A percentile compares a stretch with the other conserved stretches of the same genome.
Evolutionary conservation across 2,329 filamentous ascomycete species (phyloP).

Genomic region (Trichophaea hybrida): DNA sequence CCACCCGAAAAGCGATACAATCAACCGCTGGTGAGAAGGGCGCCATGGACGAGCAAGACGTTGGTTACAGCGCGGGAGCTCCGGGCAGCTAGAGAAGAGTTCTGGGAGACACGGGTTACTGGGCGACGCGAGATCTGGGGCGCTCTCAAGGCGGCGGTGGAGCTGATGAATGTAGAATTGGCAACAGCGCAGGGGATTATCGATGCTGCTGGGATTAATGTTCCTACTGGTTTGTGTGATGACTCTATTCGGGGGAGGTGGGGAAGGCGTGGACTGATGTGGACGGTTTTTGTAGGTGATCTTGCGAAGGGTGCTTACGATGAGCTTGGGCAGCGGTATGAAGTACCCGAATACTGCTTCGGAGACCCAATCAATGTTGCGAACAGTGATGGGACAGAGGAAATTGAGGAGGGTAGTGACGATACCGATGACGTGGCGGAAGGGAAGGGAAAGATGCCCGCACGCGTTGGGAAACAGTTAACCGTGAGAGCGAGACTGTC

Average conservation of each 20-base stretch:
- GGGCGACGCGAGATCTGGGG: slow-evolving; percentile 69
- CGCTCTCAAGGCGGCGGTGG: slow-evolving; percentile 52
- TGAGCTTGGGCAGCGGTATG: slow-evolving; percentile 53
- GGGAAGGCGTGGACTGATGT: not conserved
- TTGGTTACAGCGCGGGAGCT: slow-evolving; percentile 48
- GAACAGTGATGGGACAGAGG: not conserved
- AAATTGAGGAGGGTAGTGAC: slow-evolving; percentile 22
- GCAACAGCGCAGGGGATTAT: slow-evolving; percentile 67
- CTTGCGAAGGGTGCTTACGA: slow-evolving; percentile 60
- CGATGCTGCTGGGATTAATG: slow-evolving; percentile 59
- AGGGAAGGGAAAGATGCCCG: not conserved
- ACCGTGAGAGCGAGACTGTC: slow-evolving; percentile 49
- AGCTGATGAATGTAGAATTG: slow-evolving; percentile 50
- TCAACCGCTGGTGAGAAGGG: slow-evolving; percentile 47
- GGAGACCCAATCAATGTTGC: slow-evolving; percentile 49
- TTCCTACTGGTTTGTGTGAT: slow-evolving; percentile 44
- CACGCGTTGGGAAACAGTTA: not conserved
- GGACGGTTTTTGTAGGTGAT: slow-evolving; percentile 34
- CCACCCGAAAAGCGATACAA: slow-evolving; percentile 53
- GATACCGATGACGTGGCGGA: slow-evolving; percentile 29
- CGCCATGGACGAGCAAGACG: not conserved
- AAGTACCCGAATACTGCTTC: slow-evolving; percentile 53
- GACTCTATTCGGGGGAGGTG: not conserved
- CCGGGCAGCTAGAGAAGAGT: slow-evolving; percentile 52
- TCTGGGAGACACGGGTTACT: slow-evolving; percentile 80